Evolutionary conservation across 495 filamentous ascomycete genomes (phyloP).

Genomic region (Bacidia rubella): DNA sequence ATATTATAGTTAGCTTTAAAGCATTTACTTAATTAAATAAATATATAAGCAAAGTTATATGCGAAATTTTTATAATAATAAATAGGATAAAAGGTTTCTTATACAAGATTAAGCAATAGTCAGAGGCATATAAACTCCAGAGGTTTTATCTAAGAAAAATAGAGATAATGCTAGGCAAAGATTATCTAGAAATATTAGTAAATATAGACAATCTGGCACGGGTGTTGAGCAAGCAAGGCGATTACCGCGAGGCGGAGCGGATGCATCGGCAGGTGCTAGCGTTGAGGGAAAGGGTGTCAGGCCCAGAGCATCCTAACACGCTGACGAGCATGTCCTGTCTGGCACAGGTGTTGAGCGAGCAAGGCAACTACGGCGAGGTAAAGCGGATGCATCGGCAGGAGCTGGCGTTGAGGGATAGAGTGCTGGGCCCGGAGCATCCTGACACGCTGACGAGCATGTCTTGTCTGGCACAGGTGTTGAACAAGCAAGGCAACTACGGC

Average conservation of each 20-base stretch:
- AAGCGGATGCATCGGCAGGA: constrained; percentile 17
- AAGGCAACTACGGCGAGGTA: constrained; percentile 46
- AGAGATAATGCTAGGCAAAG: too few relatives aligned
- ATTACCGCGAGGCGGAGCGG: background rate
- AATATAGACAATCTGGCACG: too few relatives aligned
- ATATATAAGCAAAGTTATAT: too few relatives aligned
- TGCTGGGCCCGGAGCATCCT: constrained; percentile 20
- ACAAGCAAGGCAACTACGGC: background rate
- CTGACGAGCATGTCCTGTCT: constrained; percentile 43
- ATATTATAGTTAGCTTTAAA: too few relatives aligned
- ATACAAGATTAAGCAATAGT: too few relatives aligned
- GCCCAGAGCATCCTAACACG: constrained; percentile 20
- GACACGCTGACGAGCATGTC: constrained; percentile 20
- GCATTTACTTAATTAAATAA: too few relatives aligned
- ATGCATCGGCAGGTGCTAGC: constrained; percentile 17
- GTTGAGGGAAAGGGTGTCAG: constrained; percentile 19
- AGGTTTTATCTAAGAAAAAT: too few relatives aligned
- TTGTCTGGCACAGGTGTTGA: constrained; percentile 13
- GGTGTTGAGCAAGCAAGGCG: too few relatives aligned
- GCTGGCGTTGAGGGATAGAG: constrained; percentile 17
- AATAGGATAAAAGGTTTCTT: too few relatives aligned
- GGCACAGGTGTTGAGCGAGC: constrained; percentile 50
- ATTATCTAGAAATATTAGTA: too few relatives aligned
- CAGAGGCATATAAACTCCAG: too few relatives aligned
- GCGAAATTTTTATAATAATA: too few relatives aligned